A percentile compares a stretch with the other conserved stretches of the same genome.
These are phyloP conservation scores for Kuraishia ogatae DNA, from an alignment of 805 yeast species.

Conservation along the genomic window DNA sequence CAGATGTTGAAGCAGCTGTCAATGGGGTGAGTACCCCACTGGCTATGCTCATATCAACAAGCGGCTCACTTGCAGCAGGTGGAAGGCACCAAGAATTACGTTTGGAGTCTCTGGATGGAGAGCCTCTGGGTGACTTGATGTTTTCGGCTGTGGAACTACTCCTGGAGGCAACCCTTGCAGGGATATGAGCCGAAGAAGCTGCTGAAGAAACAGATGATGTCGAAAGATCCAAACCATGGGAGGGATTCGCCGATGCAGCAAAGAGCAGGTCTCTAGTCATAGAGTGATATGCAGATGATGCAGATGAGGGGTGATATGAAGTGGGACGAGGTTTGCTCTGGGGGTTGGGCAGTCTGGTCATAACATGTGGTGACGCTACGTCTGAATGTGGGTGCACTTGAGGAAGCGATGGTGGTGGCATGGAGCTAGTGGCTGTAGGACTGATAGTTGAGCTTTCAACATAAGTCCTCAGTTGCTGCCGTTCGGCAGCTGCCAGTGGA, in stretches of 20 bases:
- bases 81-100: slow-evolving; percentile 21
- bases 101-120: slow-evolving; percentile 17
- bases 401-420: slow-evolving; percentile 17
- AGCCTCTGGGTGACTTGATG: slow-evolving; percentile 2
- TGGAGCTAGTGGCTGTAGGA: not conserved
- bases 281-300: slow-evolving; percentile 16
- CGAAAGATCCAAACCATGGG: not conserved
- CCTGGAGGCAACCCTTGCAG: not conserved
- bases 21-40: slow-evolving; percentile 20
- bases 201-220: not conserved
- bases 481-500: slow-evolving; percentile 14
- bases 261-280: not conserved
- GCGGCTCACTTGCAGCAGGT: slow-evolving; percentile 19
- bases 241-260: not conserved
- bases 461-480: too few relatives aligned
- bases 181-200: not conserved
- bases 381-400: slow-evolving; percentile 9
- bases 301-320: slow-evolving; percentile 66
- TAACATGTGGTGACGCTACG: slow-evolving; percentile 1
- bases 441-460: not conserved
- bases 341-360: slow-evolving; percentile 19
- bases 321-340: slow-evolving; percentile 72
- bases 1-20: not conserved
- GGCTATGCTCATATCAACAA: slow-evolving; percentile 21
- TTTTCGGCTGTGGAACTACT: not conserved